phyloP scores from a whole-genome alignment of 106 monocot species.

The Alisma plantagoaquatica region DNA sequence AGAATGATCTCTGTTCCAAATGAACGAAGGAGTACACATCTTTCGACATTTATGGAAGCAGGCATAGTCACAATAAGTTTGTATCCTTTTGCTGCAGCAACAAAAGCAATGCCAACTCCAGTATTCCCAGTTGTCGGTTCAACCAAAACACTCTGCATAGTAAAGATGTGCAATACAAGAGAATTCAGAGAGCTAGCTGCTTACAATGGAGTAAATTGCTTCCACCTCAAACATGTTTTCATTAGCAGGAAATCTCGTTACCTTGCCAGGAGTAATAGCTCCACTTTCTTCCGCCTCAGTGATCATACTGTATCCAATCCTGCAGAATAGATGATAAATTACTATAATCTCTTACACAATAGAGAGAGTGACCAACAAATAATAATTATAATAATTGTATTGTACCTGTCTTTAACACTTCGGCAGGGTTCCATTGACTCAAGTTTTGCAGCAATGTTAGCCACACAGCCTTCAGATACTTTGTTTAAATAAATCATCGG shows the following conservation, averaged over 20 bases:
- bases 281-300: slow-evolving; percentile 81
- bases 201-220: not conserved
- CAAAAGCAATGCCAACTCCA: slow-evolving; percentile 80
- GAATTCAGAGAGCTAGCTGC: not conserved
- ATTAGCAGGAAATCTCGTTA: slow-evolving; percentile 18
- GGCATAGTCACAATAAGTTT: slow-evolving; percentile 82
- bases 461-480: slow-evolving; percentile 85
- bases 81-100: slow-evolving; percentile 87
- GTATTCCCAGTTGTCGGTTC: slow-evolving; percentile 91
- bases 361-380: not conserved
- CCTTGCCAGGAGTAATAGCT: slow-evolving; percentile 65
- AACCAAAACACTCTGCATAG: slow-evolving; percentile 61
- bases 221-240: too few species aligned
- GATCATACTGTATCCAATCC: slow-evolving; percentile 96
- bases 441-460: slow-evolving; percentile 92
- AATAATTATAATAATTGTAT: not conserved
- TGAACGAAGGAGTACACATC: slow-evolving; percentile 64
- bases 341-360: too few species aligned
- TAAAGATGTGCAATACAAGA: not conserved
- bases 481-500: slow-evolving; percentile 98
- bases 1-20: slow-evolving; percentile 89
- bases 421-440: slow-evolving; percentile 97
- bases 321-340: slow-evolving; percentile 13
- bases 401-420: slow-evolving; percentile 93
- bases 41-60: slow-evolving; percentile 79